Conservation (phyloP, 352 stramenopile species). For the Blastocystis sp. region DNA sequence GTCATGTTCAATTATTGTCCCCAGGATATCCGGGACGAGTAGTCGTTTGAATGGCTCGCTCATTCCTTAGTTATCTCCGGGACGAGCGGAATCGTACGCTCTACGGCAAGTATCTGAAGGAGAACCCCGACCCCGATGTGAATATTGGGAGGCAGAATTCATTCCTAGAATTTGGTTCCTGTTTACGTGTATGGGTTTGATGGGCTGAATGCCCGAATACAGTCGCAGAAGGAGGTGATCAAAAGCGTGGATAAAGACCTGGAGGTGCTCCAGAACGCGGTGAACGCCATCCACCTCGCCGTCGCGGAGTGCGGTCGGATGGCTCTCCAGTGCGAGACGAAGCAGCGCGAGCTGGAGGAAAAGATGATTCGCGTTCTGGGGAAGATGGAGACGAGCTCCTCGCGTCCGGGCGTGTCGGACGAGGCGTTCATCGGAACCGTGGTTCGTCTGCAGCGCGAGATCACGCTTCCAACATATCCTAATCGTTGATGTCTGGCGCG, state of each 20-base stretch:
- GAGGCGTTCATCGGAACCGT: not conserved
- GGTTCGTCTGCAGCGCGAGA: not conserved
- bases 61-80: not conserved
- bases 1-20: conserved; percentile 49
- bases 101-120: conserved; percentile 20
- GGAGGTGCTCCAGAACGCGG: not conserved
- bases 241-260: not conserved
- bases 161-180: conserved; percentile 26
- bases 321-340: not conserved
- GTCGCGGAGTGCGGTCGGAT: conserved; percentile 14
- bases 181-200: conserved; percentile 34
- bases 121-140: conserved; percentile 45
- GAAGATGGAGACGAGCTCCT: conserved; percentile 15
- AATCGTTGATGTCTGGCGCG: not conserved
- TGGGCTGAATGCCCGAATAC: conserved; percentile 2
- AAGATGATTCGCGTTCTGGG: conserved; percentile 44
- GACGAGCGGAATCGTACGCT: conserved; percentile 1
- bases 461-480: conserved; percentile 28
- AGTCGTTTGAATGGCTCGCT: not conserved
- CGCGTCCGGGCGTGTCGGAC: not conserved
- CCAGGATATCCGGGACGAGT: conserved; percentile 15
- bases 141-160: not conserved
- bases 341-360: not conserved
- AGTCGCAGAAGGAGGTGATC: conserved; percentile 3
- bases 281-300: not conserved